Percentiles rank a stretch among this genome's conserved stretches.
Evolutionary conservation across 2,329 filamentous ascomycete species (phyloP).

Genomic region (Hypocreales sp.): DNA sequence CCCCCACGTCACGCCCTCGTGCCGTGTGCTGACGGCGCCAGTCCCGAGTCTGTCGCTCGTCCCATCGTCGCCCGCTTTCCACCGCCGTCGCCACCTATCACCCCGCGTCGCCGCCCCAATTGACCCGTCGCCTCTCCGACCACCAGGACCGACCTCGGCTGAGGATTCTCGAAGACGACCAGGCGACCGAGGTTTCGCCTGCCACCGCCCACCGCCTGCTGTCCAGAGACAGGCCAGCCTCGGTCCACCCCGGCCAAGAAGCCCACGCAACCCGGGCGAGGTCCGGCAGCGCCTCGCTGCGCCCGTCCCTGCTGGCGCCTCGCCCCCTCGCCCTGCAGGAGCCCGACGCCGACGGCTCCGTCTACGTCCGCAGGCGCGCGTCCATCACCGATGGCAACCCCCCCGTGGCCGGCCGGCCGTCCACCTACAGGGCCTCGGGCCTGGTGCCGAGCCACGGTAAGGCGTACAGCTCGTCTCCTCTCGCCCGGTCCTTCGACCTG

Average conservation of each 20-base stretch:
- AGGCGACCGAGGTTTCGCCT: slow-evolving; percentile 22
- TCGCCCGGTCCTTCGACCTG: slow-evolving; percentile 27
- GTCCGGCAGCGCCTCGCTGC: slow-evolving; percentile 14
- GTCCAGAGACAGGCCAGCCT: slow-evolving; percentile 26
- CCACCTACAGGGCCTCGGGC: slow-evolving; percentile 23
- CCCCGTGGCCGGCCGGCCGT: slow-evolving; percentile 22
- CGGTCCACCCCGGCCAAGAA: slow-evolving; percentile 21
- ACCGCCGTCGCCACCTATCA: slow-evolving; percentile 31
- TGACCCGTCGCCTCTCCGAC: slow-evolving; percentile 39
- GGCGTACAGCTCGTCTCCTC: slow-evolving; percentile 42
- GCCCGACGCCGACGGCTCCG: slow-evolving; percentile 11
- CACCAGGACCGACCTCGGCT: slow-evolving; percentile 30
- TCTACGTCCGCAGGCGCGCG: slow-evolving; percentile 19
- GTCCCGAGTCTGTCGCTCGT: slow-evolving; percentile 30
- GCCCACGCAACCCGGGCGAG: slow-evolving; percentile 13
- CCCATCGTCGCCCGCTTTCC: slow-evolving; percentile 37
- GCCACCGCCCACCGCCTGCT: slow-evolving; percentile 27
- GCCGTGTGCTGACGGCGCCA: too few species aligned
- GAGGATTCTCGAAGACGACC: slow-evolving; percentile 28
- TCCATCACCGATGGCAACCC: slow-evolving; percentile 32
- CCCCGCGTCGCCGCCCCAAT: slow-evolving; percentile 31
- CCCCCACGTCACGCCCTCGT: neutral
- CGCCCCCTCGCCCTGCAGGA: slow-evolving; percentile 34
- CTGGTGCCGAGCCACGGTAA: slow-evolving; percentile 12
- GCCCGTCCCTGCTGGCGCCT: slow-evolving; percentile 31